Evolutionary conservation across 2,329 filamentous ascomycete species (phyloP).

Genomic region (Trichoderma arundinaceum): DNA sequence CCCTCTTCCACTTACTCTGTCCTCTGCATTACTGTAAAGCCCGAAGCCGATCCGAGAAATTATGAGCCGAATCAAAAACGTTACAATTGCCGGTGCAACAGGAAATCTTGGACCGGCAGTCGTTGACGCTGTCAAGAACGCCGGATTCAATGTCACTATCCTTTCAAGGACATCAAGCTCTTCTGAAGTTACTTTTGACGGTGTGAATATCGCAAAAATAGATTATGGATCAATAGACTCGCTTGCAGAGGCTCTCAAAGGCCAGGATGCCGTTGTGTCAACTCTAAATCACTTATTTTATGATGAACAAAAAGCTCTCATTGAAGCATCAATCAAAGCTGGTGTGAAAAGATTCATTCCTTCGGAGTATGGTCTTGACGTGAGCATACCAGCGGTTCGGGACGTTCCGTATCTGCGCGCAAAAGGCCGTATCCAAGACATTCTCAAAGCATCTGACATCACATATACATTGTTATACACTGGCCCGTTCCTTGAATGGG

Average conservation of each 20-base stretch:
- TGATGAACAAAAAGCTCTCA: neutral
- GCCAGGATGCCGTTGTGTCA: neutral
- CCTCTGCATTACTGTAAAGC: neutral
- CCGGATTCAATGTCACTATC: neutral
- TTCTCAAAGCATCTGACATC: neutral
- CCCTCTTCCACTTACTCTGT: too few species aligned
- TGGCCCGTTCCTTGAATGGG: constrained; percentile 2
- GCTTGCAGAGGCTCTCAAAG: neutral
- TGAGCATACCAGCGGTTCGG: neutral
- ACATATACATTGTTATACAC: neutral
- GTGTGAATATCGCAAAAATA: neutral
- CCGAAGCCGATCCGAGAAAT: neutral
- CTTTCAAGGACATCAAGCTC: neutral
- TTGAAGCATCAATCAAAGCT: neutral
- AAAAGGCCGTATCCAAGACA: neutral
- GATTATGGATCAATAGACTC: neutral
- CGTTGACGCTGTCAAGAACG: neutral
- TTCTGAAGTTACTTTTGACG: neutral
- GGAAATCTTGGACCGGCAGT: neutral
- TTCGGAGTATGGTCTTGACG: neutral
- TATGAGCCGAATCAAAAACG: neutral
- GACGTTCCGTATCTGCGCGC: neutral
- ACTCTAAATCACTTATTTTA: neutral
- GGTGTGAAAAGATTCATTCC: neutral
- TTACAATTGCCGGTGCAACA: neutral